Evolutionary conservation across 441 rosid genomes (phyloP).

Genomic region (Flueggea neowawraea): DNA sequence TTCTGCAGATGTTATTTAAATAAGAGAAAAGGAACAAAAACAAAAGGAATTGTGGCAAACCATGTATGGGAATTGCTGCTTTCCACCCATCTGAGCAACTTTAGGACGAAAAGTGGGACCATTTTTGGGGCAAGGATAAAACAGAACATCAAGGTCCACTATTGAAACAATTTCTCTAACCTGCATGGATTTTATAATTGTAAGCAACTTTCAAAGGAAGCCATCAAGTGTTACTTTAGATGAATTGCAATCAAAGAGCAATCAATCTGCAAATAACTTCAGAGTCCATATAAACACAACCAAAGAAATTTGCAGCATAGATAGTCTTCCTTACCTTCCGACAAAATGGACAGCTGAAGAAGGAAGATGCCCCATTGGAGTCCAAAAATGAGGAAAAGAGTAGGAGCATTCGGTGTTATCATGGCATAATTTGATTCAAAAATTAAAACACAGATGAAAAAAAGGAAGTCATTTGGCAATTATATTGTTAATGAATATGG

Average conservation of each 20-base stretch:
- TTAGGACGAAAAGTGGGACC: slow-evolving; percentile 90
- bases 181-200: slow-evolving; percentile 31
- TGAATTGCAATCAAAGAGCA: background rate
- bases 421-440: slow-evolving; percentile 2
- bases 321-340: slow-evolving; percentile 62
- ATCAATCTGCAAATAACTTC: background rate
- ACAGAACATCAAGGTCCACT: slow-evolving; percentile 88
- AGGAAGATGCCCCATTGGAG: slow-evolving; percentile 14
- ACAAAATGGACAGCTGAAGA: slow-evolving; percentile 89
- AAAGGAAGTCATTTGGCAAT: background rate
- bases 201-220: slow-evolving; percentile 16
- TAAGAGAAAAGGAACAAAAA: background rate
- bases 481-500: background rate
- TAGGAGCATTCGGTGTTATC: slow-evolving; percentile 14
- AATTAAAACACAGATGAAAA: slow-evolving; percentile 4
- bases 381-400: slow-evolving; percentile 14
- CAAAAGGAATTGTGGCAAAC: slow-evolving; percentile 38
- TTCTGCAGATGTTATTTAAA: no score
- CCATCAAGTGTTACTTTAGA: slow-evolving; percentile 5
- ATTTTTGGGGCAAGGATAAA: slow-evolving; percentile 88
- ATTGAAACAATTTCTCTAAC: slow-evolving; percentile 91
- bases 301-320: background rate
- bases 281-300: background rate
- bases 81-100: slow-evolving; percentile 82
- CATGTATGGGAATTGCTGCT: slow-evolving; percentile 92